Percentiles rank a stretch among this genome's conserved stretches.
Evolutionary conservation across 768 basidiomycete genomes (phyloP).

Genomic region (Mycena alexandri): DNA sequence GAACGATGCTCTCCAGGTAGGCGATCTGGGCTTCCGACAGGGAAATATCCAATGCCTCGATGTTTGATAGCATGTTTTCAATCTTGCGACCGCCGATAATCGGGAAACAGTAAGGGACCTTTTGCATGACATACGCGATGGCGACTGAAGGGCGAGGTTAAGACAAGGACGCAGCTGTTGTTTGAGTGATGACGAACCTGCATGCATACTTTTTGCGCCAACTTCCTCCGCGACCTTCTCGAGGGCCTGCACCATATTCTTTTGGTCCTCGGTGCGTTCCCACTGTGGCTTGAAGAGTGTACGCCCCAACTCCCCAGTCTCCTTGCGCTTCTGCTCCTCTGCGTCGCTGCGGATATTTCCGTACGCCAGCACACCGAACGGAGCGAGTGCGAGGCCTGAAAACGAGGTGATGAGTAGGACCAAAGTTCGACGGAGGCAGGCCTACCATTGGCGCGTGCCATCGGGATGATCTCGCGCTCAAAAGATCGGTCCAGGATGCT

Average conservation of each 20-base stretch:
- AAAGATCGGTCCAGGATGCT: constrained; percentile 25
- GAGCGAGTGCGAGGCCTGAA: constrained; percentile 21
- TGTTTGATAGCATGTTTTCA: constrained; percentile 63
- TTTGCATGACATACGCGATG: constrained; percentile 68
- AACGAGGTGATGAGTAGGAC: not conserved
- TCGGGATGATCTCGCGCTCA: constrained; percentile 28
- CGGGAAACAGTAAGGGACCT: constrained; percentile 53
- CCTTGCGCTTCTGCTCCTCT: constrained; percentile 20
- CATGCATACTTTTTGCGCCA: constrained; percentile 60
- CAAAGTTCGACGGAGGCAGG: not conserved
- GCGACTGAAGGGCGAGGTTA: constrained; percentile 51
- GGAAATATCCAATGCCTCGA: constrained; percentile 62
- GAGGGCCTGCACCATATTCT: constrained; percentile 55
- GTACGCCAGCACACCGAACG: constrained; percentile 15
- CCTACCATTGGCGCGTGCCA: constrained; percentile 24
- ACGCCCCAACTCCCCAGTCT: constrained; percentile 54
- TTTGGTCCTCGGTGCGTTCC: constrained; percentile 62
- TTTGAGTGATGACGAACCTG: constrained; percentile 49
- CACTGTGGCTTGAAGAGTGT: constrained; percentile 48
- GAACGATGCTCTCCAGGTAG: constrained; percentile 56
- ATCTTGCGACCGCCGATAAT: constrained; percentile 63
- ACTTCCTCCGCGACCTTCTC: constrained; percentile 65
- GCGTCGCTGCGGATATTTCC: constrained; percentile 67
- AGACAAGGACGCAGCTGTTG: not conserved
- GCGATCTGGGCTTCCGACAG: constrained; percentile 61